Evolutionary conservation across 176 grass and related monocot genomes (phyloP).

Genomic region (Oryza nivara): DNA sequence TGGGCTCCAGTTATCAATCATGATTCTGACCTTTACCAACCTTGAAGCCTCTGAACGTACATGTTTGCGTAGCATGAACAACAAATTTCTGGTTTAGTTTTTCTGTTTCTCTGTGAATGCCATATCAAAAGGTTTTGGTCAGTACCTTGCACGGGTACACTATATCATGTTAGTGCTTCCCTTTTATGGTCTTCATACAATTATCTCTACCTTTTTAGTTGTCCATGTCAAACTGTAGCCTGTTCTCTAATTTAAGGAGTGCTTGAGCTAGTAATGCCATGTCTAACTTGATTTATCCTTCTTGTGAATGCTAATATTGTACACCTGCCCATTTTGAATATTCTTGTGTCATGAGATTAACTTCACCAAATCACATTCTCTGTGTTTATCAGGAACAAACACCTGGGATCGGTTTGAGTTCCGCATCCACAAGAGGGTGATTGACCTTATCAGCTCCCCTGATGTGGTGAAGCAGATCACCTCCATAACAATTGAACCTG

Average conservation of each 20-base stretch:
- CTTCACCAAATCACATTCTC: background rate
- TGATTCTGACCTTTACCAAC: background rate
- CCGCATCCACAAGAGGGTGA: slow-evolving; percentile 57
- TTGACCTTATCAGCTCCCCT: slow-evolving; percentile 54
- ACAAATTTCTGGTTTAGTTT: background rate
- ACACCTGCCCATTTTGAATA: background rate
- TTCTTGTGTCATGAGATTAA: background rate
- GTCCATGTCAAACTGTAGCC: background rate
- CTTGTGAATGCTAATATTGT: background rate
- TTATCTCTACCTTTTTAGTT: background rate
- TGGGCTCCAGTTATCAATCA: background rate
- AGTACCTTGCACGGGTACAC: background rate
- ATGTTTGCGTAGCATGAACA: background rate
- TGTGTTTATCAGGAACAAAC: slow-evolving; percentile 53
- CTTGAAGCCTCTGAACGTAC: background rate
- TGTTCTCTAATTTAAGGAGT: background rate
- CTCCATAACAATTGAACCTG: slow-evolving; percentile 50
- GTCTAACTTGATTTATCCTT: background rate
- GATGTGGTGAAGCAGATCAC: slow-evolving; percentile 62
- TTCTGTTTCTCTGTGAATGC: background rate
- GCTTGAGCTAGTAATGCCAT: background rate
- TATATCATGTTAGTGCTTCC: background rate
- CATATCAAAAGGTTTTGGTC: background rate
- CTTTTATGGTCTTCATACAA: background rate
- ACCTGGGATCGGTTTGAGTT: slow-evolving; percentile 65